Conservation (phyloP, 1,284 basidiomycete genomes). For the Tylopilus orsonianus region DNA sequence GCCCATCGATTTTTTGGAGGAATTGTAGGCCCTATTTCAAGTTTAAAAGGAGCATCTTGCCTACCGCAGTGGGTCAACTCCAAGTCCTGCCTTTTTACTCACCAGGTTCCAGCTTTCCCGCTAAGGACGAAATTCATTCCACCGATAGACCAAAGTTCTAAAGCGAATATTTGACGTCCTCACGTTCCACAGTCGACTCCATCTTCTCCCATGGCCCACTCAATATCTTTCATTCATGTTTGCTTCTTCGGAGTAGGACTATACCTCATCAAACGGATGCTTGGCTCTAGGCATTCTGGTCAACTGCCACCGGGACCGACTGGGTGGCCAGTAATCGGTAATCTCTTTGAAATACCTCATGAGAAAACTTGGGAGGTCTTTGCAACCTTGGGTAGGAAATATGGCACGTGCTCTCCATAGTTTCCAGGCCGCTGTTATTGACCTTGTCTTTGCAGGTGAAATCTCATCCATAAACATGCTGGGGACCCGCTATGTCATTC, state of each 20-base stretch:
- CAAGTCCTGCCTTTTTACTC: too few species aligned
- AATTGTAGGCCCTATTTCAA: too few species aligned
- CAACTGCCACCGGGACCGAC: conserved; percentile 35
- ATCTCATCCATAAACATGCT: conserved; percentile 23
- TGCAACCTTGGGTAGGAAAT: conserved; percentile 44
- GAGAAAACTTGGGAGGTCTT: conserved; percentile 44
- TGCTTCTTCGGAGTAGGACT: conserved; percentile 20
- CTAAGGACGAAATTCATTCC: too few species aligned
- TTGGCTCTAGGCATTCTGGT: conserved; percentile 5
- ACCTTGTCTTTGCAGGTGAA: conserved; percentile 19
- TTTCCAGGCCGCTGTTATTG: not conserved
- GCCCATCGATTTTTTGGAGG: too few species aligned
- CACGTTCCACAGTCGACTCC: not conserved
- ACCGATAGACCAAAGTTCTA: too few species aligned
- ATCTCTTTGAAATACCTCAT: conserved; percentile 41
- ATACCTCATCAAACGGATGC: conserved; percentile 3
- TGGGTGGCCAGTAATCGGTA: conserved; percentile 38
- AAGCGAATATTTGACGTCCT: too few species aligned
- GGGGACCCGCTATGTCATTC: conserved; percentile 25
- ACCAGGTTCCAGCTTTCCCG: too few species aligned
- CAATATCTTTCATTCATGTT: not conserved
- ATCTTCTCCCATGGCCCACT: conserved; percentile 1
- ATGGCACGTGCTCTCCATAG: conserved; percentile 29
- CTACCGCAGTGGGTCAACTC: too few species aligned
- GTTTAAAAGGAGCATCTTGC: too few species aligned